These are phyloP conservation scores for Hypoxylon sp. DNA, from an alignment of 2,329 filamentous ascomycete species.

Conservation along the genomic window DNA sequence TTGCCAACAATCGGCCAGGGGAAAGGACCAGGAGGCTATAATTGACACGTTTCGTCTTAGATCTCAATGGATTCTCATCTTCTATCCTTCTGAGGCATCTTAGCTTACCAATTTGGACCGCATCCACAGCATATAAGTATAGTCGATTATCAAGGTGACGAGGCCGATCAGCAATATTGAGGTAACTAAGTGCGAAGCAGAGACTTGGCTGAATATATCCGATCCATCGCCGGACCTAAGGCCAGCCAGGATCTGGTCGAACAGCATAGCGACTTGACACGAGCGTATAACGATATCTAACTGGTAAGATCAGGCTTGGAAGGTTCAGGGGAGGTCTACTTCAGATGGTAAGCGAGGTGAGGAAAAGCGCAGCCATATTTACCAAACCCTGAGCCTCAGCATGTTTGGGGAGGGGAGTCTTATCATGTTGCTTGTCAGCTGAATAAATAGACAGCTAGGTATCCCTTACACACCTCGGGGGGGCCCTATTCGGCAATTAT, in stretches of 20 bases:
- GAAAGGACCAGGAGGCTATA: conserved; percentile 67
- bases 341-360: not conserved
- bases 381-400: conserved; percentile 13
- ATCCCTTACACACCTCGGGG: conserved; percentile 25
- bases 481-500: conserved; percentile 40
- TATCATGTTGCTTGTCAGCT: conserved; percentile 28
- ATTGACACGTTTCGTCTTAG: conserved; percentile 24
- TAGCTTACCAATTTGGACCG: conserved; percentile 61
- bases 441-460: conserved; percentile 28
- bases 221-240: conserved; percentile 19
- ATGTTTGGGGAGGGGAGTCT: conserved; percentile 17
- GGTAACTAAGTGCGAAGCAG: conserved; percentile 41
- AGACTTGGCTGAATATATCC: conserved; percentile 31
- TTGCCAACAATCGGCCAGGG: conserved; percentile 70
- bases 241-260: conserved; percentile 43
- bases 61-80: not conserved
- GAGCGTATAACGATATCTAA: not conserved
- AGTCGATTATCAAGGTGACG: conserved; percentile 58
- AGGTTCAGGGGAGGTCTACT: not conserved
- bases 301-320: not conserved
- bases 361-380: not conserved
- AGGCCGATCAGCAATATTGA: conserved; percentile 46
- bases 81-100: not conserved
- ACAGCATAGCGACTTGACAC: conserved; percentile 41
- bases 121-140: conserved; percentile 65